Base-by-base conservation (phyloP, 768 basidiomycete species). In the Suillus alpinus region DNA sequence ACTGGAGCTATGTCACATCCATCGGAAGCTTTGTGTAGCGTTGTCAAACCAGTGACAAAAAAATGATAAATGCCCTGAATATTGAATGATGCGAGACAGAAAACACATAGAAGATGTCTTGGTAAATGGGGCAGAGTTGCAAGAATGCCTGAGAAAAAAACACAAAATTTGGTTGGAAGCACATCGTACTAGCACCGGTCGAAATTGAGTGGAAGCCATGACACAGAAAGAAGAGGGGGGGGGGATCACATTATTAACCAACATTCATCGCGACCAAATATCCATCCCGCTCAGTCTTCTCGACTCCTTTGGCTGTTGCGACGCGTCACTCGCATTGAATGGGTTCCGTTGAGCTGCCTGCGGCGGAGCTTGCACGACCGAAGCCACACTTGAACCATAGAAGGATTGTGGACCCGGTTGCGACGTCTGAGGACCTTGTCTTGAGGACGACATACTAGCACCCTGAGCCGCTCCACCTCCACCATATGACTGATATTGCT, bases 281-380 rank as follows among this genome's bases (percentile, higher is more conserved):
- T 92, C 89, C 81, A 88, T 85, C 60, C 83, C 84, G 62, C 83
- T 86, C 61, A 82, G 74, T 70, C 87, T 80, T 71, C 87, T 77
- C 40, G 72, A 72, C 61, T 89, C 87, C 75, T 87, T 87, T 50
- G 77, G 68, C 26, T 76, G 75, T 32, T 78, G 78, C 12, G 71
- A 64, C 10, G 75, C 68, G 4, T 76, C 69, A 66, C 78, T 80
- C 12, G 78, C 76, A 69, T 81, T 82, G 20, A 75, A 66, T 63
- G 75, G 71, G 70, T 77, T 80, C 9, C 81, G 77, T 64, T 76
- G 77, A 61, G 71, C 70, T 37, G 63, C 59, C 40, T 67, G 68
- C 32, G 62, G 65, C 68, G 56, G 73, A 47, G 68, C 69, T 58
- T 73, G 80, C 10, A 85, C 86, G 2, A 80, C 67, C 0, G 84